Evolutionary conservation across 2,329 filamentous ascomycete species (phyloP).

Genomic region (Colletotrichum sidae): DNA sequence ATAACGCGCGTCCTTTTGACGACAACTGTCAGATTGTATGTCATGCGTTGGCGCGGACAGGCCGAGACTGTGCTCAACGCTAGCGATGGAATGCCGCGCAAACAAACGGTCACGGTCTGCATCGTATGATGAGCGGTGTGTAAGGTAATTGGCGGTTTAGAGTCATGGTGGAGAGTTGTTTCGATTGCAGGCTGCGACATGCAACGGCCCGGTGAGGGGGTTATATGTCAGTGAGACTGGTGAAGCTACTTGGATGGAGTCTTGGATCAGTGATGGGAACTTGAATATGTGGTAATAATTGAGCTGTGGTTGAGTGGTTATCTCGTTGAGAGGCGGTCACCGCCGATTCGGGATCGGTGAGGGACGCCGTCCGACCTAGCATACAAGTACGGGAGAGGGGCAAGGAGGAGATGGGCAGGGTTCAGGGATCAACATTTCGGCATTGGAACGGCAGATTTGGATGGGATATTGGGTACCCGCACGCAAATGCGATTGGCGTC

Average conservation of each 20-base stretch:
- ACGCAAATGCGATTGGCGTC: slow-evolving; percentile 5
- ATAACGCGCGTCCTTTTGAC: too few relatives aligned
- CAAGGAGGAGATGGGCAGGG: slow-evolving; percentile 7
- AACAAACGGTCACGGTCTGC: too few relatives aligned
- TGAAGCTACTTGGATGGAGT: neutral
- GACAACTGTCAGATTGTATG: neutral
- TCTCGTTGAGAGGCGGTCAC: slow-evolving; percentile 11
- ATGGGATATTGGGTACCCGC: slow-evolving; percentile 12
- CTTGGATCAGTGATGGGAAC: slow-evolving; percentile 3
- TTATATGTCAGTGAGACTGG: neutral
- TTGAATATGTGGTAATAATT: neutral
- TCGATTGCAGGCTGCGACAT: neutral
- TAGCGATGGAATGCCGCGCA: too few relatives aligned
- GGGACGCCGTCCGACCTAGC: neutral
- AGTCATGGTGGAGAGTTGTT: too few relatives aligned
- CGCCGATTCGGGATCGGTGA: slow-evolving; percentile 22
- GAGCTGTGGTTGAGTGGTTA: neutral
- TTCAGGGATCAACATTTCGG: slow-evolving; percentile 10
- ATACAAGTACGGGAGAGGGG: neutral
- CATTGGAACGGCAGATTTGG: slow-evolving; percentile 19
- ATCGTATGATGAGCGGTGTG: slow-evolving; percentile 3
- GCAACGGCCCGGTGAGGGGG: slow-evolving; percentile 11
- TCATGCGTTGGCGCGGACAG: neutral
- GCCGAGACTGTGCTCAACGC: too few relatives aligned
- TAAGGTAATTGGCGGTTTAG: neutral